Conservation (phyloP, 805 yeast genomes). For the Suhomyces kilbournensis region DNA sequence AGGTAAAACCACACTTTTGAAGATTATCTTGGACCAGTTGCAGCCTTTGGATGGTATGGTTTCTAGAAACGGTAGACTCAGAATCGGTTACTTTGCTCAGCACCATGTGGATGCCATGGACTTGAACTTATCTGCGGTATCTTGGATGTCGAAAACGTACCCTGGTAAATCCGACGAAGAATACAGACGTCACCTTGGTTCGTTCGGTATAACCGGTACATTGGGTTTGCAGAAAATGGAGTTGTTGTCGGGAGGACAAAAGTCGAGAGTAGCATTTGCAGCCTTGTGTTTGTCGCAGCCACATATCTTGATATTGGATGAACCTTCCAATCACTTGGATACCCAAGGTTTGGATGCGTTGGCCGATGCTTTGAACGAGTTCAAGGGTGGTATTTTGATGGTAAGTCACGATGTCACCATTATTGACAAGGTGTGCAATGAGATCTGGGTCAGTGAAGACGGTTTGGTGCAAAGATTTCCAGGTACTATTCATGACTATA, state of each 20-base stretch:
- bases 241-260: conserved; percentile 94
- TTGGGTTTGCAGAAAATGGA: conserved; percentile 89
- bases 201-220: conserved; percentile 95
- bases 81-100: conserved; percentile 97
- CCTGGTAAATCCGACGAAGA: conserved; percentile 97
- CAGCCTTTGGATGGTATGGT: conserved; percentile 77
- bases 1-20: conserved; percentile 94
- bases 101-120: conserved; percentile 99
- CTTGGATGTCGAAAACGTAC: conserved; percentile 85
- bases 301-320: conserved; percentile 89
- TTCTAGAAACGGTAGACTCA: conserved; percentile 75
- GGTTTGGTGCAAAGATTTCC: conserved; percentile 74
- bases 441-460: conserved; percentile 92
- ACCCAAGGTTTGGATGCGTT: conserved; percentile 96
- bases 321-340: conserved; percentile 98
- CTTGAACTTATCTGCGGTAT: conserved; percentile 75
- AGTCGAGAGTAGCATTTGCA: conserved; percentile 97
- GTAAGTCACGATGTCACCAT: conserved; percentile 96
- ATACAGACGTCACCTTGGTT: conserved; percentile 92
- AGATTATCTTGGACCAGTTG: conserved; percentile 75
- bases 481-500: conserved; percentile 86
- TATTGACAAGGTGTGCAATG: conserved; percentile 84
- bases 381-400: conserved; percentile 95
- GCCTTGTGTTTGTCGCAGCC: conserved; percentile 88
- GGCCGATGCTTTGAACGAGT: conserved; percentile 79